A percentile compares a stretch with the other conserved stretches of the same genome.
phyloP scores from a whole-genome alignment of 2,329 filamentous ascomycete species.

The Leptographium radiaticola region DNA sequence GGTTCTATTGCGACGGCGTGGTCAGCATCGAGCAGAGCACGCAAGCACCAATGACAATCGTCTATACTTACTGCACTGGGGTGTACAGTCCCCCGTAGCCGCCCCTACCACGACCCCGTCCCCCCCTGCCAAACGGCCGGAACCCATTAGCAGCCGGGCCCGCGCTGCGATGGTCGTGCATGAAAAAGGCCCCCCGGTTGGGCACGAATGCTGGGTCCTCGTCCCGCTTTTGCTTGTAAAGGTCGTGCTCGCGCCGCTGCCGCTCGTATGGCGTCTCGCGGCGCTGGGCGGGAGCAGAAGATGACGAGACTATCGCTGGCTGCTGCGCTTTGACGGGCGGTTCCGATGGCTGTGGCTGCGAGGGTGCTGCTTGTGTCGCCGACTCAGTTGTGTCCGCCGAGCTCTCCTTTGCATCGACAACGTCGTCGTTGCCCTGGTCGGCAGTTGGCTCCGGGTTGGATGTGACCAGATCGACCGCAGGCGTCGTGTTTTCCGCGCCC shows the following conservation, averaged over 20 bases:
- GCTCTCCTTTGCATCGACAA: neutral
- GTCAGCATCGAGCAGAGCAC: neutral
- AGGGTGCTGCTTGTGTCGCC: neutral
- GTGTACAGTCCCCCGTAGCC: conserved; percentile 43
- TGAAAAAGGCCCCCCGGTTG: conserved; percentile 88
- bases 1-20: conserved; percentile 13
- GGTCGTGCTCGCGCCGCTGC: conserved; percentile 75
- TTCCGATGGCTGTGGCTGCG: neutral
- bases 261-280: conserved; percentile 50
- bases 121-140: conserved; percentile 53
- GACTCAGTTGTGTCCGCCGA: conserved; percentile 13
- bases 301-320: conserved; percentile 18
- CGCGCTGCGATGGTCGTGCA: conserved; percentile 82
- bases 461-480: conserved; percentile 23
- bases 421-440: conserved; percentile 4
- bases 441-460: conserved; percentile 23
- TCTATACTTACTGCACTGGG: conserved; percentile 47
- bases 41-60: neutral
- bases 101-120: conserved; percentile 42
- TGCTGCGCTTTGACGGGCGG: conserved; percentile 16
- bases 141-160: conserved; percentile 69
- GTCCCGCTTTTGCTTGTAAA: conserved; percentile 78
- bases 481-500: conserved; percentile 13
- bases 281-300: conserved; percentile 2
- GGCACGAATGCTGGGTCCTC: conserved; percentile 89